Evolutionary conservation across 768 basidiomycete species (phyloP), one percentile per base, ranked within the genome.

Genomic region (Calocera viscosa): DNA sequence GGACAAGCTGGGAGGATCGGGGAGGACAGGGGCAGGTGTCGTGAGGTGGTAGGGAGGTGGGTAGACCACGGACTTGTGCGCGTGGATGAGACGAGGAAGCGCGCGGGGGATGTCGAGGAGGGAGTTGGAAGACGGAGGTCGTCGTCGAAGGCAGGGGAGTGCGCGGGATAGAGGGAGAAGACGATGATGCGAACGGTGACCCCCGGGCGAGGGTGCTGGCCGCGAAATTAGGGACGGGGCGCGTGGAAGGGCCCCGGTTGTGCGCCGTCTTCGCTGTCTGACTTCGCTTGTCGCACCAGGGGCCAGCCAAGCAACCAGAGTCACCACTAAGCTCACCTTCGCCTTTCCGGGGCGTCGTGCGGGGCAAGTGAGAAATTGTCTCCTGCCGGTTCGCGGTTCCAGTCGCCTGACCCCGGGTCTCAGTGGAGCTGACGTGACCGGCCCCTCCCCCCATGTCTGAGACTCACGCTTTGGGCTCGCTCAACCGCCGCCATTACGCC

Each of bases 31-130:
- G 24, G 49, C 8, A 8, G 12, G 12, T 49, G 24, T 49, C 43
- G 43, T 24, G 43, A 19, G 24, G 43, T 60, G 53, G 24, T 60
- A 16, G 53, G 14, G 7, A 2, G 53, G 53, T 12, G 14, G 53
- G 53, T 60, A 60, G 53, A 60, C 53, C 53, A 60, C 53, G 53
- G 53, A 60, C 53, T 60, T 60, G 14, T 28, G 53, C 53, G 53
- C 53, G 53, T 60, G 53, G 14, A n/a, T 3, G 24, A 60, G 53
- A 60, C 14, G 53, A 60, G 30, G 53, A 60, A 60, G 53, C 24
- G 30, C 14, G 8, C 7, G 53, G 2, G 22, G 53, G 53, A 60
- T 2, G 26, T 11, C 8, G 53, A 60, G 14, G 53, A 60, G 30
- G 53, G 22, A 26, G 26, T 19, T 2, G 10, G 53, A 60, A 60